Percentiles rank a stretch among this genome's conserved stretches.
Evolutionary conservation across 2,329 filamentous ascomycete species (phyloP).

Genomic region (Monosporascus cannonballus): DNA sequence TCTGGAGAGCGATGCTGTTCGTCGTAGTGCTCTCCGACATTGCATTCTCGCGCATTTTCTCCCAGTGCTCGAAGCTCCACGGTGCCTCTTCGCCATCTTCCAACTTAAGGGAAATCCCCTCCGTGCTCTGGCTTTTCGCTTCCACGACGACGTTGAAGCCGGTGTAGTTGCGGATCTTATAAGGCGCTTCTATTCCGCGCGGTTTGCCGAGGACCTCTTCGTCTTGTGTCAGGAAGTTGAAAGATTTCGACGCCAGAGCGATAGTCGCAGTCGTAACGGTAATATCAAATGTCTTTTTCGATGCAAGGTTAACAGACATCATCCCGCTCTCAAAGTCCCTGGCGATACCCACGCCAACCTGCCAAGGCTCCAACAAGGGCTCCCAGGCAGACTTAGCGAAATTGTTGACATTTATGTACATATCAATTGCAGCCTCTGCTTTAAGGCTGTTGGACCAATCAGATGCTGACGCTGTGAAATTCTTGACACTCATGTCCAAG

Average conservation of each 20-base stretch:
- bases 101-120: slow-evolving; percentile 68
- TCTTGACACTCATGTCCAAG: slow-evolving; percentile 87
- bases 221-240: slow-evolving; percentile 80
- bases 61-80: slow-evolving; percentile 96
- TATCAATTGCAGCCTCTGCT: slow-evolving; percentile 84
- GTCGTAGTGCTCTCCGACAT: slow-evolving; percentile 76
- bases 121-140: slow-evolving; percentile 62
- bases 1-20: slow-evolving; percentile 66
- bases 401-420: slow-evolving; percentile 96
- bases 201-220: slow-evolving; percentile 93
- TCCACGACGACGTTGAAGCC: slow-evolving; percentile 85
- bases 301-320: slow-evolving; percentile 78
- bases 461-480: slow-evolving; percentile 75
- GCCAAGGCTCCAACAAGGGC: slow-evolving; percentile 92
- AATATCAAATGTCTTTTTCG: slow-evolving; percentile 84
- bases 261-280: slow-evolving; percentile 92
- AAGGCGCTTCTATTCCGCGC: slow-evolving; percentile 83
- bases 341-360: slow-evolving; percentile 83
- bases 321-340: slow-evolving; percentile 70
- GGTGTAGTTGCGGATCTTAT: slow-evolving; percentile 90
- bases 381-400: slow-evolving; percentile 99
- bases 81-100: slow-evolving; percentile 85
- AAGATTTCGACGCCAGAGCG: slow-evolving; percentile 85
- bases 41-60: slow-evolving; percentile 90
- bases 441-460: slow-evolving; percentile 89